Percentiles rank a stretch among this genome's conserved stretches.
phyloP scores from a whole-genome alignment of 1,284 basidiomycete genomes.

The Naganishia sp. region DNA sequence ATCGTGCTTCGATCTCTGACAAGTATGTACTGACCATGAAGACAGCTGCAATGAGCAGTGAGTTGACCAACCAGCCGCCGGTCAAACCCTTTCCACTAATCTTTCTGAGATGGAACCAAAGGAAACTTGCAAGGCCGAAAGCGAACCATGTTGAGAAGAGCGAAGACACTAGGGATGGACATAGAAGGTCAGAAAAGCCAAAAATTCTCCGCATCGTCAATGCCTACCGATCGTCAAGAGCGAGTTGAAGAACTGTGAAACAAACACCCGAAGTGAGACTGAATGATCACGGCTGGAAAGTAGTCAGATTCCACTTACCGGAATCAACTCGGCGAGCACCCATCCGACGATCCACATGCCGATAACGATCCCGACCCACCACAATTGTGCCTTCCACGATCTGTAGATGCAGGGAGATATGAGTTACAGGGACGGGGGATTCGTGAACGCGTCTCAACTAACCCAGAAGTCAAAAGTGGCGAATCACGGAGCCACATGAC shows the following conservation, averaged over 20 bases:
- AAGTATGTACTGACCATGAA: slow-evolving; percentile 34
- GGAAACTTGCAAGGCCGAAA: slow-evolving; percentile 44
- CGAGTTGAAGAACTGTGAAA: slow-evolving; percentile 47
- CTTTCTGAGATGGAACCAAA: slow-evolving; percentile 44
- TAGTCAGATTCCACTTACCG: slow-evolving; percentile 26
- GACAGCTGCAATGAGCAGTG: slow-evolving; percentile 35
- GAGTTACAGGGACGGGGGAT: neutral
- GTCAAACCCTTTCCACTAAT: slow-evolving; percentile 35
- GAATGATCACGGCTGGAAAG: no score
- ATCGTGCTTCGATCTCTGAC: no score
- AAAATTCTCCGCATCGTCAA: neutral
- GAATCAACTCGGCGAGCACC: slow-evolving; percentile 46
- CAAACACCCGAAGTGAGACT: no score
- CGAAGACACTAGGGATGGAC: slow-evolving; percentile 36
- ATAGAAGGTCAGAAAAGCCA: neutral
- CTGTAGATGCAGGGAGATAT: neutral
- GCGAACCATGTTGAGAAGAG: slow-evolving; percentile 50
- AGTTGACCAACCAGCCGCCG: slow-evolving; percentile 23
- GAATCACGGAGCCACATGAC: slow-evolving; percentile 42
- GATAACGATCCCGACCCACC: slow-evolving; percentile 45
- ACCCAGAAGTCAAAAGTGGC: slow-evolving; percentile 41
- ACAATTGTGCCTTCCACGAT: slow-evolving; percentile 38
- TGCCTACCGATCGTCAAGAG: slow-evolving; percentile 44
- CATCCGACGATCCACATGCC: slow-evolving; percentile 47
- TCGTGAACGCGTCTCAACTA: neutral